Evolutionary conservation across 306 rosid genomes (phyloP), one percentile per base, ranked within the genome.

Genomic region (Glycine soja): DNA sequence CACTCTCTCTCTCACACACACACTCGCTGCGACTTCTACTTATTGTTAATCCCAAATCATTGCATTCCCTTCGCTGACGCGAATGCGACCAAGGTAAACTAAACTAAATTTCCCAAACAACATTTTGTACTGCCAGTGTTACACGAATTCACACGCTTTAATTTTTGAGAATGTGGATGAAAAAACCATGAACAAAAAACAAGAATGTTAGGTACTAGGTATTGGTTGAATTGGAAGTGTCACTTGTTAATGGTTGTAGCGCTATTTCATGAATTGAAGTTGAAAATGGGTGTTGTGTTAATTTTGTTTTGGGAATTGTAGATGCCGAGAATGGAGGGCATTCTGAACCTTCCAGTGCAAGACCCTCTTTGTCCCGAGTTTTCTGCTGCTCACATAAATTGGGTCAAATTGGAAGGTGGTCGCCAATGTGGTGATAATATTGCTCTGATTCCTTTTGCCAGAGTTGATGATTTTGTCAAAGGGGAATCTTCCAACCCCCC

Each of bases 291-390:
- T 63, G 56, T 36, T 38, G 14, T 38, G 47, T 45, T 40, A 11
- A 16, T 73, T 50, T 53, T 63, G 30, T 57, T 24, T 67, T 79
- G 54, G 75, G 48, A 70, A 62, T 70, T 72, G 16, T 77, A 91
- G 94, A 85, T 93, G 92, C 86, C 94, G 5, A 86, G 97, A 90
- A 91, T 87, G 96, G 96, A 91, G 79, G 97, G 90, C 73, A 93
- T 93, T 84, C 90, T 90, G 40, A 90, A 80, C 86, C 94, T 93
- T 84, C 96, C 92, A 0, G 90, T 91, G 81, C 96, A 93, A 82
- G 96, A 91, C 59, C 92, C 92, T 72, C 82, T 85, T 34, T 77
- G 83, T 80, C 30, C 88, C 10, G 92, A 91, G 76, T 88, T 93
- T 74, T 93, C 92, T 75, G 88, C 92, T 80, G 87, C 86, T 83